Evolutionary conservation across 495 filamentous ascomycete genomes (phyloP), one percentile per base, ranked within the genome.

Genomic region (Hypoxylon trugodes): DNA sequence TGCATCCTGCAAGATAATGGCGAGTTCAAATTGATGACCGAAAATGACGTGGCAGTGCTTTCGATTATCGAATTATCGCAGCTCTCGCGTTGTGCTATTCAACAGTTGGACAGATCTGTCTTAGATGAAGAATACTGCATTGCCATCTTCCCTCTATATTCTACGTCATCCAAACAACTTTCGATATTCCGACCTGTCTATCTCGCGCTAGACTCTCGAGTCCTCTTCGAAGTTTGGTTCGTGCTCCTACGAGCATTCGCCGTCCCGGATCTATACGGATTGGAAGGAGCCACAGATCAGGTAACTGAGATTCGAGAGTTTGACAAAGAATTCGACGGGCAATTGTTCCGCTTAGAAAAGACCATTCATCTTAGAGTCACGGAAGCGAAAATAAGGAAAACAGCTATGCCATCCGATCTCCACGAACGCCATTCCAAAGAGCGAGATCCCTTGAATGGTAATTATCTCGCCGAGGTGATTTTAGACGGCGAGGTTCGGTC

Each of bases 181-280:
- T 86, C 85, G 24, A 81, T 90, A 33, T 79, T 88, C 50, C 81
- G 87, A 16, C 90, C 91, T 12, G 83, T 93, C 4, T 98, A 97
- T 74, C 83, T 99, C 21, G 87, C 90, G 12, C 74, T 98, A 12
- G 96, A 98, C 63, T 92, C 86, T 15, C 83, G 96, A 15, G 89
- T 96, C 1, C 77, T 95, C 5, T 96, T 95, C 69, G 95, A 99
- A 69, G 96, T 96, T 9, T 98, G 95, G 96, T 93, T 96, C 70
- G 95, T 96, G 6, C 81, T 99, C 21, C 70, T 99, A 21, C 85
- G 93, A 58, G 93, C 95, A 0, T 98, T 97, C 69, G 91, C 95
- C 1, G 90, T 96, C 43, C 96, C 96, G 6, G 94, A 98, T 70
- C 81, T 99, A 25, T 98, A 96, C 65, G 90, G 89, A 8, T 35